phyloP scores from a whole-genome alignment of 2,329 filamentous ascomycete species.

The Magnaporthiopsis incrustans region DNA sequence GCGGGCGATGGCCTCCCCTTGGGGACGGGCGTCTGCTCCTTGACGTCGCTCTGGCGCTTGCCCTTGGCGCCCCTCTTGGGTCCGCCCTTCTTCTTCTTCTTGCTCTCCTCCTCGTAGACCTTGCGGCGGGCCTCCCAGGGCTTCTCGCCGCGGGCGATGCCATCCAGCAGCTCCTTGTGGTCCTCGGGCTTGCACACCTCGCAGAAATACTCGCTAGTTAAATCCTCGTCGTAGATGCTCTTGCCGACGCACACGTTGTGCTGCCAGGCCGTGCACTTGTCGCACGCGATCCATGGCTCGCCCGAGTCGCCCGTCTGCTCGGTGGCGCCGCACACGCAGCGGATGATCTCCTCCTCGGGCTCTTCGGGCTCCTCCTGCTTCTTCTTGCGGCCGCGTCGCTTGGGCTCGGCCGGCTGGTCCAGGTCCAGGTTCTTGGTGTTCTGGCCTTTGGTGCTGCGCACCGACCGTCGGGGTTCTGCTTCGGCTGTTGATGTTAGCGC shows the following conservation, averaged over 20 bases:
- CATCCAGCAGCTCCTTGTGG: slow-evolving; percentile 72
- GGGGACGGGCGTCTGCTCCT: slow-evolving; percentile 27
- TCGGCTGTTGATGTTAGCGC: slow-evolving; percentile 27
- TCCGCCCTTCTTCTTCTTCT: slow-evolving; percentile 47
- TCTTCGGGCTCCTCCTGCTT: slow-evolving; percentile 52
- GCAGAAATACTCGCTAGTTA: slow-evolving; percentile 83
- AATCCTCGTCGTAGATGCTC: slow-evolving; percentile 66
- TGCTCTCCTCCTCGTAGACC: slow-evolving; percentile 53
- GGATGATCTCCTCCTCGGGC: slow-evolving; percentile 66
- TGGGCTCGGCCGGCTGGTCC: slow-evolving; percentile 49
- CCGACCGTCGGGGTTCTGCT: slow-evolving; percentile 81
- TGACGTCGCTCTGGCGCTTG: slow-evolving; percentile 58
- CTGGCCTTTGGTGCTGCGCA: slow-evolving; percentile 93
- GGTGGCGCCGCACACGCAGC: slow-evolving; percentile 86
- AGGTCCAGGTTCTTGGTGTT: slow-evolving; percentile 80
- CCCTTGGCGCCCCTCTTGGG: slow-evolving; percentile 49
- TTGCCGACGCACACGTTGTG: slow-evolving; percentile 95
- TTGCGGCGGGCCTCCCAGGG: slow-evolving; percentile 72
- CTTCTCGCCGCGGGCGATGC: slow-evolving; percentile 71
- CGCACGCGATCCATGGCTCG: slow-evolving; percentile 93
- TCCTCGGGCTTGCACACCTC: slow-evolving; percentile 80
- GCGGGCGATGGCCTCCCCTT: slow-evolving; percentile 28
- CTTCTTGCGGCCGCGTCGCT: slow-evolving; percentile 42
- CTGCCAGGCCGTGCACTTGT: slow-evolving; percentile 89
- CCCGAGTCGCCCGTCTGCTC: slow-evolving; percentile 71